A percentile compares a stretch with the other conserved stretches of the same genome.
These are phyloP conservation scores for Barnettozyma californica DNA, from an alignment of 805 yeast species.

Conservation along the genomic window DNA sequence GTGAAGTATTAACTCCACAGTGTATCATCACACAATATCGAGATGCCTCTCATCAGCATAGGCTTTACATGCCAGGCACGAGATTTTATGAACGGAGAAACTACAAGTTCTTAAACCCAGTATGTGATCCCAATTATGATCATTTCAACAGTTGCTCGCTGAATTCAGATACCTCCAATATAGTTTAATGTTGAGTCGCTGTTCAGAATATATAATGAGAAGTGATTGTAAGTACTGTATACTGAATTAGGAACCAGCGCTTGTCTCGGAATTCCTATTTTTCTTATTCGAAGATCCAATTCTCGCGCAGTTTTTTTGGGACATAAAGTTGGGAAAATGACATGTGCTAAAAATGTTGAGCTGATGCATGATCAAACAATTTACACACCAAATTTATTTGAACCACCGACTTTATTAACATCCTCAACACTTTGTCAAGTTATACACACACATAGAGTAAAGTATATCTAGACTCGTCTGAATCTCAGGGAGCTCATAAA, in stretches of 20 bases:
- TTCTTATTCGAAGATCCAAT: too few relatives aligned
- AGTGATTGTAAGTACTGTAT: neutral
- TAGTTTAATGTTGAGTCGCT: neutral
- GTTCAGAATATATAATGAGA: neutral
- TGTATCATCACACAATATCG: neutral
- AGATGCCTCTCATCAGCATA: neutral
- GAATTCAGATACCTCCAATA: neutral
- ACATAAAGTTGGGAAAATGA: neutral
- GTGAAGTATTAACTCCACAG: neutral
- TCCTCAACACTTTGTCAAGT: neutral
- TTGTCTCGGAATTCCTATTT: too few relatives aligned
- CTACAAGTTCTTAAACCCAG: neutral
- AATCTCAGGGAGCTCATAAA: neutral
- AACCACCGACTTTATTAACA: neutral
- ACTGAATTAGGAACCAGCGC: neutral
- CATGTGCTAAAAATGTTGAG: neutral
- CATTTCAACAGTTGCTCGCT: neutral
- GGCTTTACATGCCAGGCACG: neutral
- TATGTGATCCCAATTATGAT: neutral
- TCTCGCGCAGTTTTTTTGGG: neutral
- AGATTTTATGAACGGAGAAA: neutral
- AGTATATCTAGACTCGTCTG: neutral
- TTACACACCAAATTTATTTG: neutral
- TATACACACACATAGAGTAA: neutral
- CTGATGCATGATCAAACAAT: neutral